Evolutionary conservation across 2,329 filamentous ascomycete genomes (phyloP).

Genomic region (Metarhizium guizhouense): DNA sequence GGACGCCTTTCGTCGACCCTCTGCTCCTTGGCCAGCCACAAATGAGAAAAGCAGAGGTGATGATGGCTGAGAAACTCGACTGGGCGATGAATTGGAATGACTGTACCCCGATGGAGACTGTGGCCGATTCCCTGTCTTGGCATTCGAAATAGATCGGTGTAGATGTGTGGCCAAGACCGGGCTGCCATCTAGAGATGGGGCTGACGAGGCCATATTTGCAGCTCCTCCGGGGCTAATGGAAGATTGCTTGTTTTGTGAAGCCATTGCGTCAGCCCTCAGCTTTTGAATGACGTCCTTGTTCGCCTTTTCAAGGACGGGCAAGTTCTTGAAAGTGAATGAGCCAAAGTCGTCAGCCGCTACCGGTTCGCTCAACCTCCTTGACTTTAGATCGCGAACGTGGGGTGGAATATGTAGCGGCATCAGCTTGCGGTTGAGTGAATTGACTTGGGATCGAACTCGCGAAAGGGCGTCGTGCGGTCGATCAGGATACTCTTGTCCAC

Average conservation of each 20-base stretch:
- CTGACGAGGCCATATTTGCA: constrained; percentile 45
- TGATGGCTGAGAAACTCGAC: constrained; percentile 61
- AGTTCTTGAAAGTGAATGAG: constrained; percentile 92
- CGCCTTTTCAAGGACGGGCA: constrained; percentile 91
- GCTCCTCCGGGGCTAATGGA: constrained; percentile 34
- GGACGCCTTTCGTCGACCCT: constrained; percentile 79
- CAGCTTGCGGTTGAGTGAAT: constrained; percentile 75
- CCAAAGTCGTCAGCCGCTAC: constrained; percentile 88
- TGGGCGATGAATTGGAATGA: constrained; percentile 80
- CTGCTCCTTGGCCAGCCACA: constrained; percentile 71
- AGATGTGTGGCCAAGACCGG: constrained; percentile 72
- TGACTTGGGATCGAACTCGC: constrained; percentile 78
- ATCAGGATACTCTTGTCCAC: constrained; percentile 71
- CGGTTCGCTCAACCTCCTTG: constrained; percentile 81
- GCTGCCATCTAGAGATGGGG: constrained; percentile 71
- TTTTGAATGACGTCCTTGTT: constrained; percentile 99
- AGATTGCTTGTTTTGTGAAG: constrained; percentile 46
- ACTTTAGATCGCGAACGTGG: constrained; percentile 86
- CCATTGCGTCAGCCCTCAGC: constrained; percentile 81
- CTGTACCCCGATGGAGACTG: constrained; percentile 76
- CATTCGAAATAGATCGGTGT: constrained; percentile 75
- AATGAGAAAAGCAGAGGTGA: constrained; percentile 90
- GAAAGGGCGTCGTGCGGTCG: constrained; percentile 92
- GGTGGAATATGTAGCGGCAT: constrained; percentile 96
- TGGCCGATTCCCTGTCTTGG: constrained; percentile 67